A percentile compares a stretch with the other conserved stretches of the same genome.
Conservation (phyloP, 2,329 filamentous ascomycete species). For the Cladobotryum mycophilum region DNA sequence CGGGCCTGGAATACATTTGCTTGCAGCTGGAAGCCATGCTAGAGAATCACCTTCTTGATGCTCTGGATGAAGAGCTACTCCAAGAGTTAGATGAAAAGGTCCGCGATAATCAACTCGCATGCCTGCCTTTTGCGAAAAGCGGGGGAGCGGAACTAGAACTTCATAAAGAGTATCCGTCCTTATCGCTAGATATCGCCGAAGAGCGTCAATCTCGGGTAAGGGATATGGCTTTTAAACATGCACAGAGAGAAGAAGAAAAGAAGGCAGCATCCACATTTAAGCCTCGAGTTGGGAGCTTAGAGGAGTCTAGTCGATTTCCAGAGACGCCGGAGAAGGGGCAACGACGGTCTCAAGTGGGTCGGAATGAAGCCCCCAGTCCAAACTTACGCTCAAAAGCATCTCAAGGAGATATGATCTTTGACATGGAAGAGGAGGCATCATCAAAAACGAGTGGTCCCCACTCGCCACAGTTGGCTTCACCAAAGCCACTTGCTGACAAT, state of each 20-base stretch:
- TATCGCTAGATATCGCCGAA: conserved; percentile 60
- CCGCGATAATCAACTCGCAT: conserved; percentile 72
- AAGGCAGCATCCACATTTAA: conserved; percentile 56
- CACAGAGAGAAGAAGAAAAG: conserved; percentile 58
- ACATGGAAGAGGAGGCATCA: conserved; percentile 77
- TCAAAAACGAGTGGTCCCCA: conserved; percentile 24
- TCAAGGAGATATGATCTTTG: conserved; percentile 75
- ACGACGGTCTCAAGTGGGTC: conserved; percentile 38
- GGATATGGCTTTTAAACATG: conserved; percentile 64
- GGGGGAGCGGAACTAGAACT: conserved; percentile 62
- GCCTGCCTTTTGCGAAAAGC: conserved; percentile 70
- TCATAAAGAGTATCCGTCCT: conserved; percentile 56
- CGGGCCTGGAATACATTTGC: conserved; percentile 84
- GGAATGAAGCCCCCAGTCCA: conserved; percentile 58
- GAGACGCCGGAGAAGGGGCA: conserved; percentile 40
- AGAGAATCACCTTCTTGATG: conserved; percentile 80
- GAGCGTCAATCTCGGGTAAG: conserved; percentile 65
- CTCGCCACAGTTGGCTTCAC: conserved; percentile 17
- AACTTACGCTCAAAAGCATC: conserved; percentile 62
- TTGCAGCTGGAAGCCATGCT: conserved; percentile 87
- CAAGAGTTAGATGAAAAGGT: conserved; percentile 74
- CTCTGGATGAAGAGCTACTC: conserved; percentile 78
- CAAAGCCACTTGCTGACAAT: conserved; percentile 16
- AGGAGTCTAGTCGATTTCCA: conserved; percentile 46
- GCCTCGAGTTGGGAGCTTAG: conserved; percentile 55